Evolutionary conservation across 202 grass and related monocot genomes (phyloP), one percentile per base, ranked within the genome.

Genomic region (Hordeum pubiflorum): DNA sequence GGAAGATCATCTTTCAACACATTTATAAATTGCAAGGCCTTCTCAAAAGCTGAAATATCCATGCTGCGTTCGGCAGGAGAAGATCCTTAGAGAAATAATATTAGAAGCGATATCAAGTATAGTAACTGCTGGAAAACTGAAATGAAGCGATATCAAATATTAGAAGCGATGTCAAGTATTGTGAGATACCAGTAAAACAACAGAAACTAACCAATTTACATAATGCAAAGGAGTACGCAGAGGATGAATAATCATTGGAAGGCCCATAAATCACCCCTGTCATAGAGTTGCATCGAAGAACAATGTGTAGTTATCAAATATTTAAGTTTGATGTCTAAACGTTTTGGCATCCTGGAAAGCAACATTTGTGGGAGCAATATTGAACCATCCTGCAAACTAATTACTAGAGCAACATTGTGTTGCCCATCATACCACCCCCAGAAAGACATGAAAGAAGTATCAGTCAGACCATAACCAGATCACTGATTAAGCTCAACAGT

Each of bases 51-150:
- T 88, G 95, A 94, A 87, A 85, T 88, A 52, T 93, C 90, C 90
- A 91, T 81, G 95, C 95, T 98, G 94, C 86, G 94, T 97, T 94
- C 90, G 90, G 92, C 86, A 97, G 90, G 90, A 94, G 86, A 63
- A 97, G 84, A 94, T 97, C 94, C 94, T 97, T 97, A 97, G 92
- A 92, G 68, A 97, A 94, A 81, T 94, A 92, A 89, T 91, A 85
- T 90, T 85, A 97, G 77, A 89, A 94, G 82, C 74, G 91, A 82
- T 10, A 88, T 86, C 86, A 89, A 92, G 89, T 83, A 86, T 84
- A 80, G 48, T 87, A 91, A 91, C 76, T 77, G 85, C 46, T 75
- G 34, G 58, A 15, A 58, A 63, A 73, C 18, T 41, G 23, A 31
- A 15, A 85, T 4, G 56, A 68, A 23, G 7, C 38, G 32, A 26